Conservation (phyloP, 257 asterid genomes). For the Hygrophila difformis region DNA sequence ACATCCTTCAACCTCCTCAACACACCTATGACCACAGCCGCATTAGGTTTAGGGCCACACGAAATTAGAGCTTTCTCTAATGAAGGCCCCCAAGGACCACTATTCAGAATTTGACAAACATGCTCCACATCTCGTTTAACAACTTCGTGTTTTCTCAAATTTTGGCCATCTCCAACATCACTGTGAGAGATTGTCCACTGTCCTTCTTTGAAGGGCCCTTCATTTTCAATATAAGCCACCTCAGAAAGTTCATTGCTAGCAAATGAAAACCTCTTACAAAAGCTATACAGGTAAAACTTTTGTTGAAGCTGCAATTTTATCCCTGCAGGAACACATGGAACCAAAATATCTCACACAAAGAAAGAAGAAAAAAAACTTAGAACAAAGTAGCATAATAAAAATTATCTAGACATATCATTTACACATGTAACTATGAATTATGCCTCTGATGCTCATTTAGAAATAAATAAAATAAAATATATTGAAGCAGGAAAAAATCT, state of each 20-base stretch:
- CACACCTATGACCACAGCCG: constrained; percentile 60
- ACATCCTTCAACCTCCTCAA: constrained; percentile 69
- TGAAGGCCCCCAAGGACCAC: constrained; percentile 67
- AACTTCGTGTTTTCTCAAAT: constrained; percentile 26
- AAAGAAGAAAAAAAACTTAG: neutral
- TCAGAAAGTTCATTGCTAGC: constrained; percentile 29
- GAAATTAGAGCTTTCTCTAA: constrained; percentile 53
- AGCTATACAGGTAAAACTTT: constrained; percentile 24
- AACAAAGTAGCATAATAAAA: neutral
- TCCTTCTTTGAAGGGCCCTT: constrained; percentile 20
- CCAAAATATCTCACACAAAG: constrained; percentile 13
- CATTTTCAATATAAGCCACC: constrained; percentile 24
- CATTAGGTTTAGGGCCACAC: constrained; percentile 35
- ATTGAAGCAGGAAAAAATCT: neutral
- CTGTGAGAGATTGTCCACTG: constrained; percentile 21
- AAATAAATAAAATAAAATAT: too few species aligned
- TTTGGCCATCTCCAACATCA: constrained; percentile 23
- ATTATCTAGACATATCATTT: neutral
- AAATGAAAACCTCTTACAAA: constrained; percentile 27
- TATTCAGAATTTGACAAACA: constrained; percentile 51
- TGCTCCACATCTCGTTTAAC: constrained; percentile 30
- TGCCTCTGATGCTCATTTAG: neutral
- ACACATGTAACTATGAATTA: neutral
- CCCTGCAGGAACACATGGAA: constrained; percentile 37
- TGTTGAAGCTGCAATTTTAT: constrained; percentile 26